These are phyloP conservation scores for Lepidium sativum DNA, from an alignment of 345 rosid species.

Conservation along the genomic window DNA sequence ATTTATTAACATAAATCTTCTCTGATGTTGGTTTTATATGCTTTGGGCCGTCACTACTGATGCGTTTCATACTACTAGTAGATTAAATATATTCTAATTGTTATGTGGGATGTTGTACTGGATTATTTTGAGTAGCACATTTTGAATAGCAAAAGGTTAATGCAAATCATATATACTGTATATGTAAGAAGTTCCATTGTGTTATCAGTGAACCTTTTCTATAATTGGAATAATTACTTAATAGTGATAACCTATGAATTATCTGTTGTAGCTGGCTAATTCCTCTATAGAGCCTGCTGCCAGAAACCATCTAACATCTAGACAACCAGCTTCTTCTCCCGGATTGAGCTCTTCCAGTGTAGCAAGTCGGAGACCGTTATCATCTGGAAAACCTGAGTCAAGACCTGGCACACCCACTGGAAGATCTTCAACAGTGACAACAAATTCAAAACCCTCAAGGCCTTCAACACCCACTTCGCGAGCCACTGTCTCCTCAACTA, in stretches of 20 bases:
- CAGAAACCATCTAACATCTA: slow-evolving; percentile 54
- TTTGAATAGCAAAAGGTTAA: not conserved
- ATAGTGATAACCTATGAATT: slow-evolving; percentile 5
- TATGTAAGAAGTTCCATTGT: not conserved
- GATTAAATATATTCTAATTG: not conserved
- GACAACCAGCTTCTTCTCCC: slow-evolving; percentile 61
- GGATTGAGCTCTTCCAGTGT: slow-evolving; percentile 56
- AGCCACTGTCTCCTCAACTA: slow-evolving; percentile 48
- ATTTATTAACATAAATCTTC: not conserved
- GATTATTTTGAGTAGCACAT: not conserved
- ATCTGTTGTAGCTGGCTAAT: slow-evolving; percentile 56
- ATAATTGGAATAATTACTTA: slow-evolving; percentile 2
- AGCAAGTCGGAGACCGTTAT: slow-evolving; percentile 74
- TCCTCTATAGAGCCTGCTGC: slow-evolving; percentile 50
- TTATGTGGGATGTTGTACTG: not conserved
- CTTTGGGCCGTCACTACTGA: not conserved
- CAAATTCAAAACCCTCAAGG: slow-evolving; percentile 54
- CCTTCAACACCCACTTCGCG: slow-evolving; percentile 88
- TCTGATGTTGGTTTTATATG: not conserved
- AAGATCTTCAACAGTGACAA: slow-evolving; percentile 43
- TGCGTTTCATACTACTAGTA: not conserved
- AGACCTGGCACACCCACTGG: slow-evolving; percentile 90
- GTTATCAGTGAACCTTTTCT: not conserved
- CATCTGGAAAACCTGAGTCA: slow-evolving; percentile 93
- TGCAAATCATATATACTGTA: not conserved